Base-by-base conservation (phyloP, 805 yeast genomes). In the Saccharomycopsis babjevae region DNA sequence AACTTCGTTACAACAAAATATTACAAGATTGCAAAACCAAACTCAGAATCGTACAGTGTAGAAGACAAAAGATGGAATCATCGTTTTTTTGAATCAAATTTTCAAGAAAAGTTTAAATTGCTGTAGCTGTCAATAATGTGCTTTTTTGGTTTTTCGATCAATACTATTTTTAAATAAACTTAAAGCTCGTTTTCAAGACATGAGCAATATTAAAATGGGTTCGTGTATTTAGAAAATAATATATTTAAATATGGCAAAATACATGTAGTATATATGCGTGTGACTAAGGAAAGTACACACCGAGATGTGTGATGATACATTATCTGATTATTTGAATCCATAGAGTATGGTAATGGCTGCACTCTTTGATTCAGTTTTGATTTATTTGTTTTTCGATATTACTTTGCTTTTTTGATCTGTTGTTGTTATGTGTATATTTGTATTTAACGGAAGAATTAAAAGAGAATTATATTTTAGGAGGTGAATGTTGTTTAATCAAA, bases 401-500 rank as follows among this genome's bases (percentile, higher is more conserved):
- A 25, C 28, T 46, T 46, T 46, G 25, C 6, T 18, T 8, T 46
- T 42, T 46, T 46, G 16, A 46, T 25, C 38, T 34, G 38, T 34
- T 34, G 15, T 34, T 3, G 10, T 34, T 34, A 34, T 34, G 38
- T 13, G 38, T 34, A 13, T 46, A 46, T 46, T 20, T 46, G 28
- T 46, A 46, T 46, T 46, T 46, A 46, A 22, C 18, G 25, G 50
- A 18, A 42, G 50, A 42, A 42, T 42, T 46, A 46, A 46, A 25
- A 28, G 30, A 22, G 52, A 46, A 20, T 46, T 10, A 46, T 22
- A 22, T 34, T 34, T 34, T 34, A 13, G 38, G 38, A 34, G 22
- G 46, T n/a, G n/a, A 5, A 34, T 16, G 16, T 40, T 16, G 11
- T 8, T 72, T 78, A 85, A 68, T 83, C 90, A 70, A 88, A 81